Evolutionary conservation across 1,284 basidiomycete genomes (phyloP).

Genomic region (Cystobasidium sp.): DNA sequence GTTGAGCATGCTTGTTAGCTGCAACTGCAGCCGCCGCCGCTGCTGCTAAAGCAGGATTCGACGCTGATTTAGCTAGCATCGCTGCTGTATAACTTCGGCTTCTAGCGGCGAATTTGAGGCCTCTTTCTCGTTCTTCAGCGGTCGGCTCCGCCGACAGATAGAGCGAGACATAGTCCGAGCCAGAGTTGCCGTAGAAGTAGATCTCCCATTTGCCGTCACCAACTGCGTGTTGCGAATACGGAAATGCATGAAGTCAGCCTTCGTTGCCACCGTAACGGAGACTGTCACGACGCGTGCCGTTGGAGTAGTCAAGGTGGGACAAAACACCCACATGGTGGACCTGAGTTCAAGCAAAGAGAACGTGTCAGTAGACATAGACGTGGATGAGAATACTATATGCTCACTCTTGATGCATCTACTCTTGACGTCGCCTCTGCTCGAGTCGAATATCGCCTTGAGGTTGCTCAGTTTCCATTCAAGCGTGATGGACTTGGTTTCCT

Average conservation of each 20-base stretch:
- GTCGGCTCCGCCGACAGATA: constrained; percentile 55
- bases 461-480: constrained; percentile 55
- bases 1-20: constrained; percentile 9
- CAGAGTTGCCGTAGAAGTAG: constrained; percentile 52
- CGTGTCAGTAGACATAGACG: not conserved
- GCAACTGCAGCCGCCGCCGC: constrained; percentile 5
- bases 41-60: constrained; percentile 9
- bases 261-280: not conserved
- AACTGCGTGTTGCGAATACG: constrained; percentile 31
- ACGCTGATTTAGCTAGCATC: constrained; percentile 18
- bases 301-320: constrained; percentile 27
- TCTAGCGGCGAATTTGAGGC: constrained; percentile 37
- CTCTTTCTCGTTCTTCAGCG: constrained; percentile 51
- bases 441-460: constrained; percentile 56
- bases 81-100: constrained; percentile 35
- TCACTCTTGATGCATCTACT: constrained; percentile 56
- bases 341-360: not conserved
- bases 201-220: constrained; percentile 53
- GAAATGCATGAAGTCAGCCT: constrained; percentile 46
- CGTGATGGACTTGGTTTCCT: constrained; percentile 44
- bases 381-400: not conserved
- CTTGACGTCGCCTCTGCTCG: constrained; percentile 56
- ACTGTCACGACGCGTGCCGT: too few relatives aligned
- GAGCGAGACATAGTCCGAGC: constrained; percentile 52
- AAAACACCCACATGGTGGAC: not conserved